Conservation (phyloP, 305 asterid species). For the Fraxinus platypoda region DNA sequence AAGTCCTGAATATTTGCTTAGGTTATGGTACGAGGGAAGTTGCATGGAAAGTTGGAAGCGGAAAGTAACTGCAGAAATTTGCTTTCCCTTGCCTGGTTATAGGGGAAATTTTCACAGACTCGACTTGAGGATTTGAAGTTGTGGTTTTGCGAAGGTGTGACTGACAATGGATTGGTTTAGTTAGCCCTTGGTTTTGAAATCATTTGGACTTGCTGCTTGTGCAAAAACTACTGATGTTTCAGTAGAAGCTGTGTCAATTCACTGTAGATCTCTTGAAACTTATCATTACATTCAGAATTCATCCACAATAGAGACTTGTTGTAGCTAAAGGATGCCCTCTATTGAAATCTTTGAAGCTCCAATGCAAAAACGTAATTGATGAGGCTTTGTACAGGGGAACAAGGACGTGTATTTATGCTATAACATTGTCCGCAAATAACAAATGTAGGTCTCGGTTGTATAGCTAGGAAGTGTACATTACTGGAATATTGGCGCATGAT, state of each 20-base stretch:
- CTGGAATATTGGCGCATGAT: constrained; percentile 44
- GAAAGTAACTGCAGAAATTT: too few relatives aligned
- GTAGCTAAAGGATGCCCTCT: not conserved
- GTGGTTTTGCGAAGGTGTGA: not conserved
- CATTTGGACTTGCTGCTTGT: not conserved
- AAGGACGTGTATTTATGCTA: constrained; percentile 35
- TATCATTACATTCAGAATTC: not conserved
- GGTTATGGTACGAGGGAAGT: not conserved
- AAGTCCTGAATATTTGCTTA: not conserved
- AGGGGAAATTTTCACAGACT: not conserved
- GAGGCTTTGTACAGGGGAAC: constrained; percentile 24
- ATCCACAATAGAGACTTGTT: not conserved
- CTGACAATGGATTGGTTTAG: not conserved
- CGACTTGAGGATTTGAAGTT: not conserved
- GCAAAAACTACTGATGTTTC: not conserved
- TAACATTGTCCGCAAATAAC: constrained; percentile 42
- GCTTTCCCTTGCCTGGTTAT: too few relatives aligned
- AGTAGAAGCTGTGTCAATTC: not conserved
- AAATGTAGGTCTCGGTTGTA: constrained; percentile 35
- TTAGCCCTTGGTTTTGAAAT: not conserved
- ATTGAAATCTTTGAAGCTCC: not conserved
- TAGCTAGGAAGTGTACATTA: constrained; percentile 33
- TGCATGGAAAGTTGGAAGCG: not conserved
- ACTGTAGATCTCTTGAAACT: not conserved
- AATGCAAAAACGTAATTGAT: not conserved